phyloP scores from a whole-genome alignment of 1,284 basidiomycete species.

The Blastosporella zonata region DNA sequence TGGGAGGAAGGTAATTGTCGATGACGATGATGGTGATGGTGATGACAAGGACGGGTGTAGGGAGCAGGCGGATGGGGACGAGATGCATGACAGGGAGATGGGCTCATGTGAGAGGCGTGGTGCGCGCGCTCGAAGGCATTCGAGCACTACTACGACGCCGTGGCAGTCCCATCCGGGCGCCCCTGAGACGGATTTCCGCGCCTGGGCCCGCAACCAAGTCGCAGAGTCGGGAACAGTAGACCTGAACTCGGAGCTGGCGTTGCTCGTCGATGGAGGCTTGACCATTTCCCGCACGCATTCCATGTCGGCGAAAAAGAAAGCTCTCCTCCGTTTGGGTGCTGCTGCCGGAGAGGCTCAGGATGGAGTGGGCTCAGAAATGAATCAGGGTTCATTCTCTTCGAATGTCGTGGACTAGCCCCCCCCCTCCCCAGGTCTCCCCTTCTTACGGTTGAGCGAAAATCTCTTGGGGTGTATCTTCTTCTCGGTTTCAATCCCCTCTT shows the following conservation, averaged over 20 bases:
- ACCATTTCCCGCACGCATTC: constrained; percentile 13
- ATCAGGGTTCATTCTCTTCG: no score
- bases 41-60: not conserved
- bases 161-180: constrained; percentile 6
- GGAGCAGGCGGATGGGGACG: constrained; percentile 4
- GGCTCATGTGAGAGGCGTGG: not conserved
- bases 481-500: not conserved
- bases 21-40: not conserved
- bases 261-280: not conserved
- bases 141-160: constrained; percentile 9
- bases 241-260: not conserved
- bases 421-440: no score
- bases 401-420: no score
- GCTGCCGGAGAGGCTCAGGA: not conserved
- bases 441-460: no score
- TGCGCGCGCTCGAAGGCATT: constrained; percentile 6
- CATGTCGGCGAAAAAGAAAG: constrained; percentile 2
- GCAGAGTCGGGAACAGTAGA: not conserved
- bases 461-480: no score
- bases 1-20: not conserved
- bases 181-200: constrained; percentile 8
- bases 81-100: not conserved
- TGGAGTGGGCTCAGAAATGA: no score
- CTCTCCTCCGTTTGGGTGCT: not conserved
- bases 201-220: constrained; percentile 1